These are phyloP conservation scores for Chalciporus chontae DNA, from an alignment of 768 basidiomycete species.

Conservation along the genomic window DNA sequence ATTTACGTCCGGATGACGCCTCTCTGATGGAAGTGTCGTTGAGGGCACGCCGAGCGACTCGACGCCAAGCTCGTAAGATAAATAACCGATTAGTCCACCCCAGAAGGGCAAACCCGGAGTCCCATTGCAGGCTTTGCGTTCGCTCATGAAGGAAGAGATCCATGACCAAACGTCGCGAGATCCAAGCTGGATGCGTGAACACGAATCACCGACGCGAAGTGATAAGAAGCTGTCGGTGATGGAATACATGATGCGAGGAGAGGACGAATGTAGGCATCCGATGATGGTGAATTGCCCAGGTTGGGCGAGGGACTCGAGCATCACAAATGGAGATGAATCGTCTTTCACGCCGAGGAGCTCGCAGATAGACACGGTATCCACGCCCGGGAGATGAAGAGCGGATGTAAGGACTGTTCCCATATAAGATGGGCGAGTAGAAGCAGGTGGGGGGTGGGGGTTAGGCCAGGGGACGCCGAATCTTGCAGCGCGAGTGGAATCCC, in stretches of 20 bases:
- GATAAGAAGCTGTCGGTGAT: conserved; percentile 48
- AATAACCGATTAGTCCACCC: conserved; percentile 76
- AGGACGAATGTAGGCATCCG: conserved; percentile 51
- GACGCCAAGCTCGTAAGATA: conserved; percentile 80
- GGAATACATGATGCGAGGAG: conserved; percentile 56
- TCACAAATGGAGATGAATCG: conserved; percentile 58
- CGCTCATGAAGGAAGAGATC: conserved; percentile 66
- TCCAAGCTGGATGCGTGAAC: conserved; percentile 41
- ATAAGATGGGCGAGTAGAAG: conserved; percentile 15
- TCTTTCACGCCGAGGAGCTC: conserved; percentile 59
- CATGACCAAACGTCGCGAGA: conserved; percentile 68
- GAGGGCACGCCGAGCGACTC: conserved; percentile 47
- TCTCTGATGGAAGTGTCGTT: conserved; percentile 23
- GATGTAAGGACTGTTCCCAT: conserved; percentile 35
- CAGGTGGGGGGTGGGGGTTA: conserved; percentile 28
- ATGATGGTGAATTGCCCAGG: conserved; percentile 76
- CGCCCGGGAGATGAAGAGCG: conserved; percentile 40
- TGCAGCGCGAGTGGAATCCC: conserved; percentile 36
- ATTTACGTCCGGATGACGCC: conserved; percentile 66
- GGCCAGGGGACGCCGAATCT: conserved; percentile 61
- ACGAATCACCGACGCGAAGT: conserved; percentile 37
- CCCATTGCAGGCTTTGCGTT: conserved; percentile 46
- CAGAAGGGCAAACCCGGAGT: conserved; percentile 64
- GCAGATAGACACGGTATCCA: conserved; percentile 47
- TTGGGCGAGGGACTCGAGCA: conserved; percentile 73